Percentiles rank a stretch among this genome's conserved stretches.
Conservation (phyloP, 2,329 filamentous ascomycete genomes). For the Colletotrichum tofieldiae region DNA sequence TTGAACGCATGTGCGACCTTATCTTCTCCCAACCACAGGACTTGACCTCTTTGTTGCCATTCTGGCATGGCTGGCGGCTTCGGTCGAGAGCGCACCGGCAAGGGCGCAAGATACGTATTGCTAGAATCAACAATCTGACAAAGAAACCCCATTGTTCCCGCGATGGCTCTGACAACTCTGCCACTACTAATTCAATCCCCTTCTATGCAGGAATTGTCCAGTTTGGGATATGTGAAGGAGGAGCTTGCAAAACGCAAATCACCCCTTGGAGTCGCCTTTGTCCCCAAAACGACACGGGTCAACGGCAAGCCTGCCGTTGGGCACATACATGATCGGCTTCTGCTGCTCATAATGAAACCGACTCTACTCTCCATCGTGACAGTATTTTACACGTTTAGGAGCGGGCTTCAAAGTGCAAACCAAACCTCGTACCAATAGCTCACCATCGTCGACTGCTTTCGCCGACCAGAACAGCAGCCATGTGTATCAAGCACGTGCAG, state of each 20-base stretch:
- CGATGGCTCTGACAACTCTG: not conserved
- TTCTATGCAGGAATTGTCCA: not conserved
- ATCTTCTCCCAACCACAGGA: not conserved
- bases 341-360: not conserved
- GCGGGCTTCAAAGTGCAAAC: not conserved
- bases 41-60: not conserved
- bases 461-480: not conserved
- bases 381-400: not conserved
- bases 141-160: not conserved
- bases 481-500: slow-evolving; percentile 36
- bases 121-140: not conserved
- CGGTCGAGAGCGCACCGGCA: not conserved
- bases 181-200: not conserved
- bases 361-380: not conserved
- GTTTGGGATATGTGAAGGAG: not conserved
- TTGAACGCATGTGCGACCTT: not conserved
- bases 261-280: not conserved
- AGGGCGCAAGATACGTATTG: not conserved
- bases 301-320: not conserved
- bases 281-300: not conserved
- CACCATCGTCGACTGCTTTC: not conserved
- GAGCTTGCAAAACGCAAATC: not conserved
- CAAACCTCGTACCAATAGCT: not conserved
- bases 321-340: not conserved
- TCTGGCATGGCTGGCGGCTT: not conserved